Conservation (phyloP, 306 rosid species). For the Lathyrus aphaca region DNA sequence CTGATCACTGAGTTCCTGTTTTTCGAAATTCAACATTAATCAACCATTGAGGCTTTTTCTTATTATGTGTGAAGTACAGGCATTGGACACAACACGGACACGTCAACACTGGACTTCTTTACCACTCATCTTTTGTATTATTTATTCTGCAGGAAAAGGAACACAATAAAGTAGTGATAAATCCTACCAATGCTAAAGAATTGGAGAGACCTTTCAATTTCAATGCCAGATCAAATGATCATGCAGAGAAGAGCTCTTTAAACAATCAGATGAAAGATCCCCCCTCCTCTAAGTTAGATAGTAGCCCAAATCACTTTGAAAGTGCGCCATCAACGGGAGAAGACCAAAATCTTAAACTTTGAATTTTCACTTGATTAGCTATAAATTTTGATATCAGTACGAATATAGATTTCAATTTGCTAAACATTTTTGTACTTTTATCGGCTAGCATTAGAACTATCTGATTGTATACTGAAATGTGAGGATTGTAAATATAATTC, state of each 20-base stretch:
- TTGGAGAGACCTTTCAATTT: constrained; percentile 67
- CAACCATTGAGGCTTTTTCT: constrained; percentile 3
- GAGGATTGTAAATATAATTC: constrained; percentile 57
- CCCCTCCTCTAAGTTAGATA: constrained; percentile 43
- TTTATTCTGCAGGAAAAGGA: constrained; percentile 70
- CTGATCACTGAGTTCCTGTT: not conserved
- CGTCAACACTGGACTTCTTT: not conserved
- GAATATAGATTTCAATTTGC: constrained; percentile 32
- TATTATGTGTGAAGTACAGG: not conserved
- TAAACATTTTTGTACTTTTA: constrained; percentile 33
- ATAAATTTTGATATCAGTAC: constrained; percentile 34
- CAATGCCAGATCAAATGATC: constrained; percentile 50
- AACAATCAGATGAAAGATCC: constrained; percentile 53
- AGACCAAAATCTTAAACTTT: constrained; percentile 44
- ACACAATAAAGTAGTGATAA: constrained; percentile 56
- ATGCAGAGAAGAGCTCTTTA: constrained; percentile 50
- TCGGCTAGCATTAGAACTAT: constrained; percentile 18
- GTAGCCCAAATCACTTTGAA: constrained; percentile 49
- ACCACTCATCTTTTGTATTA: constrained; percentile 13
- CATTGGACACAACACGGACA: not conserved
- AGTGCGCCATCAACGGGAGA: constrained; percentile 53
- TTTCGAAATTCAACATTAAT: constrained; percentile 27
- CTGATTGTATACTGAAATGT: constrained; percentile 37
- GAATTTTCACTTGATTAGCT: constrained; percentile 17
- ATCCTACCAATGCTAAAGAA: constrained; percentile 66